Conservation (phyloP, 2,329 filamentous ascomycete genomes). For the Onygenales sp. region DNA sequence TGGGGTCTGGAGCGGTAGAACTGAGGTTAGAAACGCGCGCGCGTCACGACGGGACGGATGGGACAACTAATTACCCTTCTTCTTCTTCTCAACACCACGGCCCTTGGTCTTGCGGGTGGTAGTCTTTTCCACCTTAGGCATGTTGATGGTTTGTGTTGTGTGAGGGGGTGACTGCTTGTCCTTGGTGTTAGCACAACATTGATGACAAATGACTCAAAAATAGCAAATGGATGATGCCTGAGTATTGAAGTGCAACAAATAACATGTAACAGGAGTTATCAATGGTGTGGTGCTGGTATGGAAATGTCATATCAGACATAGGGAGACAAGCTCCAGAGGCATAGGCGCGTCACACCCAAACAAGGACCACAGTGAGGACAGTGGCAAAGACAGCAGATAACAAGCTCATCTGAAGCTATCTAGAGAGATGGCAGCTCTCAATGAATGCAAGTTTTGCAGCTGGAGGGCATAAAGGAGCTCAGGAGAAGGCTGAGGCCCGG, state of each 20-base stretch:
- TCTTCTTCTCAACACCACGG: slow-evolving; percentile 54
- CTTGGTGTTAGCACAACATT: background rate
- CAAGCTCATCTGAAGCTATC: background rate
- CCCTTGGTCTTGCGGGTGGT: slow-evolving; percentile 51
- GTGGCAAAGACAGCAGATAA: background rate
- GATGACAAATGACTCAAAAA: background rate
- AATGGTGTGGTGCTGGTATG: background rate
- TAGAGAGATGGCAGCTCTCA: background rate
- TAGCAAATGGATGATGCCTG: background rate
- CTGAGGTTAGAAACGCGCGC: background rate
- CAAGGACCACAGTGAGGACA: background rate
- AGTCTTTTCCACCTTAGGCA: slow-evolving; percentile 60
- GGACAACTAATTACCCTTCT: slow-evolving; percentile 52
- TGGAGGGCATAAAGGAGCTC: background rate
- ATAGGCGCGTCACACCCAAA: background rate
- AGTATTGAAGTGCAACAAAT: background rate
- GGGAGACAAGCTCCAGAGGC: background rate
- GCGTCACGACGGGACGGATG: background rate
- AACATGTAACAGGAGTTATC: background rate
- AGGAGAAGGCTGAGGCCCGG: background rate
- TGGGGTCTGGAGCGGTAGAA: slow-evolving; percentile 58
- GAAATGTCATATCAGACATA: background rate
- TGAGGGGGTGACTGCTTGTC: background rate
- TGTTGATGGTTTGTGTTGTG: slow-evolving; percentile 30
- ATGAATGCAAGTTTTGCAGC: background rate